Evolutionary conservation across 108 stramenopile species (phyloP).

Genomic region (Fistulifera solaris): DNA sequence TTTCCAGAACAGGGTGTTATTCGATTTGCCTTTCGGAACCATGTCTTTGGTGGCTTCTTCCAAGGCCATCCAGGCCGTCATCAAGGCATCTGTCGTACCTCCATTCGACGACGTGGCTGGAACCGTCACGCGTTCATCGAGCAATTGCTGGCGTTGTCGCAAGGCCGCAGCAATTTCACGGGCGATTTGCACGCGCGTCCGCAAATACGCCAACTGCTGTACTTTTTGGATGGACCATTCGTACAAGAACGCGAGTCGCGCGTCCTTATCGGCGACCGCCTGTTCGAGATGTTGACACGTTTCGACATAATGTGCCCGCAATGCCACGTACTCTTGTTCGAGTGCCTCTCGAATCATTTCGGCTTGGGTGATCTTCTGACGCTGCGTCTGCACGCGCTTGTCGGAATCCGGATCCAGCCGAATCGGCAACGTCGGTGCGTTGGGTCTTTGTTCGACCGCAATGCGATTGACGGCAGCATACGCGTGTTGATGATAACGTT

Average conservation of each 20-base stretch:
- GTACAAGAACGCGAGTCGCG: conserved; percentile 39
- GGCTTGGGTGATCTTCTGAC: conserved; percentile 57
- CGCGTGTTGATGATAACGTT: conserved; percentile 59
- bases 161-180: conserved; percentile 58
- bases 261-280: conserved; percentile 31
- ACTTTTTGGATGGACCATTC: conserved; percentile 38
- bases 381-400: conserved; percentile 58
- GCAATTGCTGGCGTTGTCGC: conserved; percentile 15
- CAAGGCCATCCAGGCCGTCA: background rate
- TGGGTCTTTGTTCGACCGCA: conserved; percentile 11
- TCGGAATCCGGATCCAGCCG: conserved; percentile 87
- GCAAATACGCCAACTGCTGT: conserved; percentile 47
- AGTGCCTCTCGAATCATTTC: conserved; percentile 68
- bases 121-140: conserved; percentile 29
- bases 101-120: conserved; percentile 1
- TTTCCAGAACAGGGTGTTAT: conserved; percentile 53
- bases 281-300: conserved; percentile 43
- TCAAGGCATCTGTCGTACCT: conserved; percentile 5
- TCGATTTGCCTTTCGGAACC: conserved; percentile 9
- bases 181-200: conserved; percentile 51
- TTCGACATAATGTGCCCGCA: conserved; percentile 73
- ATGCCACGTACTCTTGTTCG: conserved; percentile 69
- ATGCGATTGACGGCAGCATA: conserved; percentile 57
- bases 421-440: conserved; percentile 43
- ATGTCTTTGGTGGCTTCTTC: conserved; percentile 9